A percentile compares a stretch with the other conserved stretches of the same genome.
Conservation (phyloP, 768 basidiomycete species). For the Mycena rebaudengoi region DNA sequence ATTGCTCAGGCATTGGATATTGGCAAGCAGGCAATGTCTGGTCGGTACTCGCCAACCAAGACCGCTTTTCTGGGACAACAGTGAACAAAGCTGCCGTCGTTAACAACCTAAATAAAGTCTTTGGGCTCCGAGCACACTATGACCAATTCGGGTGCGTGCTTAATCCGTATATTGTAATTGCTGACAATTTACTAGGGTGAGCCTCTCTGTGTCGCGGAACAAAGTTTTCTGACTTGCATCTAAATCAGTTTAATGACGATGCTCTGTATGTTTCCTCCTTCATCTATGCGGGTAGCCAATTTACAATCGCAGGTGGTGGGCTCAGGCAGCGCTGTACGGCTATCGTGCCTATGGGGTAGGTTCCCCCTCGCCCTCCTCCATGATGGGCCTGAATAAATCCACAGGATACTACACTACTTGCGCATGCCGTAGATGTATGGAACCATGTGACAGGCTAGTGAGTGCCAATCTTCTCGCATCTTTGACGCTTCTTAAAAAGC, state of each 20-base stretch:
- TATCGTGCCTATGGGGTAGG: conserved; percentile 53
- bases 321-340: conserved; percentile 57
- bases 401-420: conserved; percentile 47
- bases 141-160: conserved; percentile 50
- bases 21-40: conserved; percentile 64
- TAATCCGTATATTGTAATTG: not conserved
- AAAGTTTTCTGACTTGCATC: not conserved
- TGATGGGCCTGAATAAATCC: not conserved
- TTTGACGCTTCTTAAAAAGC: not conserved
- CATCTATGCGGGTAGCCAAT: not conserved
- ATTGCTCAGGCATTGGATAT: conserved; percentile 51
- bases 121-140: conserved; percentile 47
- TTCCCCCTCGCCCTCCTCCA: not conserved
- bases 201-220: not conserved
- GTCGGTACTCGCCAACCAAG: conserved; percentile 60
- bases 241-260: conserved; percentile 54
- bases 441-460: conserved; percentile 56
- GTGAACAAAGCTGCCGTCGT: conserved; percentile 48
- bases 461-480: conserved; percentile 23
- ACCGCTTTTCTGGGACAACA: conserved; percentile 46
- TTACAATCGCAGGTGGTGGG: conserved; percentile 57
- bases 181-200: conserved; percentile 20
- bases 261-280: conserved; percentile 43
- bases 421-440: conserved; percentile 58
- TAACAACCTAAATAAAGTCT: conserved; percentile 51